Base-by-base conservation (phyloP, 352 stramenopile genomes). In the Pythium plurisporium region DNA sequence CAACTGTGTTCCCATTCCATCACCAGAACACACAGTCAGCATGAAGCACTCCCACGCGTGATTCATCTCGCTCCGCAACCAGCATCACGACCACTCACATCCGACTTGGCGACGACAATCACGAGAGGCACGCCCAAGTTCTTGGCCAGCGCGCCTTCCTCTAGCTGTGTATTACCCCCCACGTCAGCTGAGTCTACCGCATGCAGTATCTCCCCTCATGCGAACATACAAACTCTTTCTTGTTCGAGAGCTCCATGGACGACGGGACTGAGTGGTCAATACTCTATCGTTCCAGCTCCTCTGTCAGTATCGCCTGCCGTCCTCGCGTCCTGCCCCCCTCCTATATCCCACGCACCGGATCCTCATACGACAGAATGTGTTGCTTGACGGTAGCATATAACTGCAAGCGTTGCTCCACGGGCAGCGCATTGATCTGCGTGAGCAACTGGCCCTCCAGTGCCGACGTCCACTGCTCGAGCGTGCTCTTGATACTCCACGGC, bases 401-500 rank as follows among this genome's bases (percentile, higher is more conserved):
- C 36, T 87, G 77, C 9, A 67, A 73, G 37, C 76, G 76, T 36
- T 73, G 57, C 33, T 91, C 76, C 0, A 66, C 54, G 2, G 62
- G 14, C 41, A 94, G 38, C 51, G 80, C 63, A 36, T 87, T 89
- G 31, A 91, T 88, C 55, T 94, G 82, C 41, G 78, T 61, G 23
- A 91, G 71, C 37, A 94, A 49, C 26, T 87, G 67, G 3, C 78
- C 81, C 53, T 94, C 78, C 33, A 94, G 55, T 17, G 70, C 70
- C n/a, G 79, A 91, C 10, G 82, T 70, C 82, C 84, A 94, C 69
- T 92, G 34, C 30, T 94, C 84, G 43, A 94, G 55, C 34, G 76
- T 75, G 54, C 66, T 80, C 67, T 94, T 91, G 66, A 94, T 89
- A 26, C 79, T 88, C 84, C 84, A 94, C 11, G 79, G 81, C 25